phyloP scores from a whole-genome alignment of 495 filamentous ascomycete species.

The Lichenothelia convexa region DNA sequence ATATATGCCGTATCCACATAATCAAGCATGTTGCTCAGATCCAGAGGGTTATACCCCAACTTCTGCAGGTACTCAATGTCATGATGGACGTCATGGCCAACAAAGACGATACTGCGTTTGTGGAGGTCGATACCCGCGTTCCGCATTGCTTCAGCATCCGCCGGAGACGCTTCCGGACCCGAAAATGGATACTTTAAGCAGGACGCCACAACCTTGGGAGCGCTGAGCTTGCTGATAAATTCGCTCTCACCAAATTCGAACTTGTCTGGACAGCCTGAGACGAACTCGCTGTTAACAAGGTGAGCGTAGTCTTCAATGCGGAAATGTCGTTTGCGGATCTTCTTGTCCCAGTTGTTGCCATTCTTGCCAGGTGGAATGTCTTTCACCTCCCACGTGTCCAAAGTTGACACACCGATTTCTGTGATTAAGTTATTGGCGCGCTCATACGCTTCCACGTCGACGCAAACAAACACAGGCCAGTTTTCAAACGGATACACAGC shows the following conservation, averaged over 20 bases:
- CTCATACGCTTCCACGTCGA: constrained; percentile 77
- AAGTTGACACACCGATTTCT: constrained; percentile 67
- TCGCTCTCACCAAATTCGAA: constrained; percentile 53
- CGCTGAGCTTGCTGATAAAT: constrained; percentile 19
- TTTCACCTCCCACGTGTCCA: constrained; percentile 49
- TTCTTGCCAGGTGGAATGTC: constrained; percentile 36
- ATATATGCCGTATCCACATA: constrained; percentile 51
- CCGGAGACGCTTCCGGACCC: constrained; percentile 7
- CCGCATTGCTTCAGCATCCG: constrained; percentile 3
- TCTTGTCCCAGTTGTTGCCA: constrained; percentile 42
- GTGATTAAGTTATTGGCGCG: constrained; percentile 41
- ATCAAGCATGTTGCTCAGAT: constrained; percentile 37
- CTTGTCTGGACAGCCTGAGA: constrained; percentile 47
- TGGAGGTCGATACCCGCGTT: constrained; percentile 1
- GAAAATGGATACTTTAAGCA: constrained; percentile 36
- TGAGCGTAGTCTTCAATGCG: constrained; percentile 49
- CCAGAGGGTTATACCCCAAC: constrained; percentile 39
- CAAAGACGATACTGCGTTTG: constrained; percentile 48
- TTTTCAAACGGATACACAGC: constrained; percentile 29
- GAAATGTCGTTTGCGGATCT: constrained; percentile 56
- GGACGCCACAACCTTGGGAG: constrained; percentile 23
- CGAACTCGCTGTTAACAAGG: constrained; percentile 42
- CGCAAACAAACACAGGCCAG: constrained; percentile 48
- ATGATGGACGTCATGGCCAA: constrained; percentile 50
- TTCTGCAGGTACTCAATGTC: constrained; percentile 49